Base-by-base conservation (phyloP, 1,139 yeast genomes). In the Lodderomyces elongisporus region DNA sequence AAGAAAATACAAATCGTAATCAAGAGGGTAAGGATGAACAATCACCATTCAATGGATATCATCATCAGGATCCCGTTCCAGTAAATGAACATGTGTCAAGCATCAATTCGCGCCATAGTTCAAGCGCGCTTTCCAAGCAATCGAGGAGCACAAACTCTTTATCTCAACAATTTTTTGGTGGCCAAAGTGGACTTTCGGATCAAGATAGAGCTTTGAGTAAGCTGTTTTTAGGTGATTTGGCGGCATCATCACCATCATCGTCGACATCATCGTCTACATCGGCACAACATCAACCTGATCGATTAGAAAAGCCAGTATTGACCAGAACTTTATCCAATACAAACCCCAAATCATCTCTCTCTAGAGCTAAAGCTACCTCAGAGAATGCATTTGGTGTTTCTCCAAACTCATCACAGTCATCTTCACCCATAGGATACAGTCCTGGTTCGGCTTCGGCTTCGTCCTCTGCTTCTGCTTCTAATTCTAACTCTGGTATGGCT, bases 331-430 rank as follows among this genome's bases (percentile, higher is more conserved):
- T 54, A 14, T 51, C 63, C 5, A 54, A 47, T 27, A 49, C 65
- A 7, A 64, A 58, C 33, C 46, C 51, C 14, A 66, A 66, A 41
- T 42, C 71, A 5, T 54, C 67, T 5, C 70, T 72, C 10, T 56
- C 66, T 35, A 73, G 73, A 6, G 74, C 74, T 3, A 66, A 62
- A 32, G 66, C 71, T 9, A 67, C 72, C 0, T 62, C 70, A 3
- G 66, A 66, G 25, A 65, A 65, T 46, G 73, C 71, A 14, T 63
- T 65, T 40, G 25, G 34, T 7, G 23, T 29, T n/a, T 31, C 30
- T 10, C 25, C 33, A 60, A 13, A 51, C 46, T 16, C 38, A 47
- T 13, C 12, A 6, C 13, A 51, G 57, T 3, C 54, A 25, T 24
- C 34, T 12, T 35, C 40, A 15, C n/a, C n/a, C n/a, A n/a, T n/a